A percentile compares a stretch with the other conserved stretches of the same genome.
Conservation (phyloP, 192 early-diverging fungal genomes). For the Coemansia sp. region DNA sequence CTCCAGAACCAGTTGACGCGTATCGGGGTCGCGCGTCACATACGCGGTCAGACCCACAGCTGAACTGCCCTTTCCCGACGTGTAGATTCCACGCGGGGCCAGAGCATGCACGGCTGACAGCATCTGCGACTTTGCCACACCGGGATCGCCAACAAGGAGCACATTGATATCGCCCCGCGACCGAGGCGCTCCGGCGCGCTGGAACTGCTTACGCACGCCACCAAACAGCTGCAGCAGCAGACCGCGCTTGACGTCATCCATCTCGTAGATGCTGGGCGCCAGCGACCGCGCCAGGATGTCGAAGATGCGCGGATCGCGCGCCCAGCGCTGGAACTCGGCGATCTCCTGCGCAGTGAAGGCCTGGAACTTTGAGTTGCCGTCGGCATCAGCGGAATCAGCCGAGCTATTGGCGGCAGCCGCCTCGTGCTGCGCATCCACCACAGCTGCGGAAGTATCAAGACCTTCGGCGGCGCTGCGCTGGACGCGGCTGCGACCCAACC, state of each 20-base stretch:
- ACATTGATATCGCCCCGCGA: slow-evolving; percentile 91
- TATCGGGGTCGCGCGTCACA: slow-evolving; percentile 92
- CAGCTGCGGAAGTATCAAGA: slow-evolving; percentile 58
- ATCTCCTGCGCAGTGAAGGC: slow-evolving; percentile 56
- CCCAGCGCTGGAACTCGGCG: slow-evolving; percentile 63
- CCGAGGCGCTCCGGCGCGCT: slow-evolving; percentile 65
- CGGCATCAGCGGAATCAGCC: neutral
- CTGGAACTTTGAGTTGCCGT: slow-evolving; percentile 42
- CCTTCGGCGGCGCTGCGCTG: slow-evolving; percentile 52
- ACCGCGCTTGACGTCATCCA: slow-evolving; percentile 98
- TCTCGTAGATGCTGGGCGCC: slow-evolving; percentile 92
- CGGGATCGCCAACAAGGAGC: slow-evolving; percentile 94
- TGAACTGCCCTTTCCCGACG: slow-evolving; percentile 95
- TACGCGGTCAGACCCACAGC: slow-evolving; percentile 96
- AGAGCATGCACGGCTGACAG: slow-evolving; percentile 89
- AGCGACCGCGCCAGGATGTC: slow-evolving; percentile 81
- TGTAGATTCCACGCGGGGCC: slow-evolving; percentile 94
- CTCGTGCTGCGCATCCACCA: slow-evolving; percentile 50
- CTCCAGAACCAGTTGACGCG: slow-evolving; percentile 93
- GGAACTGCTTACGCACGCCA: slow-evolving; percentile 83
- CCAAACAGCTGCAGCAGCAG: slow-evolving; percentile 95
- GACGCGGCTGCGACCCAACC: slow-evolving; percentile 73
- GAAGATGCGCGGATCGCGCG: slow-evolving; percentile 70
- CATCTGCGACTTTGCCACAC: slow-evolving; percentile 94
- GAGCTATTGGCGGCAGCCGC: neutral